These are phyloP conservation scores for Aspergillus pseudoviridinutans DNA, from an alignment of 2,329 filamentous ascomycete species.

Conservation along the genomic window DNA sequence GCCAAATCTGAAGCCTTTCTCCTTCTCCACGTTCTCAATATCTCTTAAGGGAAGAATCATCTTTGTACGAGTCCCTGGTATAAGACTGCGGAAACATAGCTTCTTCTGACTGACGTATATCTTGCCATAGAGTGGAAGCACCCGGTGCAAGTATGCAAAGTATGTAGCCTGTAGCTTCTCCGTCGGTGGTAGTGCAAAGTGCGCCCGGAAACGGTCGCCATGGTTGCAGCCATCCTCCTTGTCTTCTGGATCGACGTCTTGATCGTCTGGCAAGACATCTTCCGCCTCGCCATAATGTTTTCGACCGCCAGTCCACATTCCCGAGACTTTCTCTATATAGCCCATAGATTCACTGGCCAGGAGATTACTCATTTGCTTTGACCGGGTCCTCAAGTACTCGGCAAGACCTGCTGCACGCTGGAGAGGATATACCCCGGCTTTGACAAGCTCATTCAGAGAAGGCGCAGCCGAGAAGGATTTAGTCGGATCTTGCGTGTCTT, in stretches of 20 bases:
- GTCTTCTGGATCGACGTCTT: conserved; percentile 52
- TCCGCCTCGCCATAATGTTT: conserved; percentile 81
- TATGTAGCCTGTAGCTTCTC: conserved; percentile 86
- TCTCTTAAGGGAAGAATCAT: conserved; percentile 86
- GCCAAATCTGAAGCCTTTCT: conserved; percentile 88
- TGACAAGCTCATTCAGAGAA: conserved; percentile 56
- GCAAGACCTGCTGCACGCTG: conserved; percentile 80
- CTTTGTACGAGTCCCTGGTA: conserved; percentile 87
- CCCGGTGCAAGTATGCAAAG: conserved; percentile 85
- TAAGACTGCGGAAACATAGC: conserved; percentile 88
- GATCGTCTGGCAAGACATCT: conserved; percentile 63
- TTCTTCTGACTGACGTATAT: conserved; percentile 86
- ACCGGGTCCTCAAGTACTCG: conserved; percentile 73
- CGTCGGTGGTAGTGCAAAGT: conserved; percentile 81
- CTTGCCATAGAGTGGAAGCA: conserved; percentile 90
- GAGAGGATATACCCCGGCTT: conserved; percentile 68
- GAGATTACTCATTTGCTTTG: conserved; percentile 75
- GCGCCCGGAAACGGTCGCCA: conserved; percentile 71
- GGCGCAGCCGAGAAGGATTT: conserved; percentile 40
- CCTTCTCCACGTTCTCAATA: conserved; percentile 88
- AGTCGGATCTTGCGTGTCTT: conserved; percentile 16
- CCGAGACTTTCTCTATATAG: conserved; percentile 93
- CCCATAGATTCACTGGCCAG: conserved; percentile 90
- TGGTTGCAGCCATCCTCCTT: conserved; percentile 52
- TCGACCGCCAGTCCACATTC: conserved; percentile 90